A percentile compares a stretch with the other conserved stretches of the same genome.
These are phyloP conservation scores for Punica granatum DNA, from an alignment of 345 rosid species.

Conservation along the genomic window DNA sequence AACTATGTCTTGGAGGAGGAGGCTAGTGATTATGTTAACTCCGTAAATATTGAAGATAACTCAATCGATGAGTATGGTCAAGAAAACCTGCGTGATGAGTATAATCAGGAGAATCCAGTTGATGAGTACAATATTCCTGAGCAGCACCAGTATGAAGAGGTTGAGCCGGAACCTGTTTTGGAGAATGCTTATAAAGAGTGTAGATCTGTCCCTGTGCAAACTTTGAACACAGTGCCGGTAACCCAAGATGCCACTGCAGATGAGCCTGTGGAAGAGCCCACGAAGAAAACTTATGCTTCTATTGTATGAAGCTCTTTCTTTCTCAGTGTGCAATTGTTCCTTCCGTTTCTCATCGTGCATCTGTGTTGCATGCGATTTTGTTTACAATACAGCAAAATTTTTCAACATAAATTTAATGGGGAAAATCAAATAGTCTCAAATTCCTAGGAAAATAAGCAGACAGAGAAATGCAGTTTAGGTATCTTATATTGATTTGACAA, in stretches of 20 bases:
- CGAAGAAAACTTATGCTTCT: slow-evolving; percentile 77
- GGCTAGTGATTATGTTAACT: slow-evolving; percentile 56
- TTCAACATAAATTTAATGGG: neutral
- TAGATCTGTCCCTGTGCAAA: slow-evolving; percentile 25
- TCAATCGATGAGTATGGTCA: slow-evolving; percentile 22
- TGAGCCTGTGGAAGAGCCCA: slow-evolving; percentile 59
- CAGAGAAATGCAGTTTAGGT: neutral
- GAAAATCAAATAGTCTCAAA: neutral
- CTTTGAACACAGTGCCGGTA: slow-evolving; percentile 37
- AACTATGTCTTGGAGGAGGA: slow-evolving; percentile 75
- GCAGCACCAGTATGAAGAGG: slow-evolving; percentile 52
- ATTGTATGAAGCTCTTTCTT: slow-evolving; percentile 45
- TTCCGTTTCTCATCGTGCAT: neutral
- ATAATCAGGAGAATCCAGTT: slow-evolving; percentile 18
- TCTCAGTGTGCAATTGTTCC: slow-evolving; percentile 3
- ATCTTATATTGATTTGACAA: neutral
- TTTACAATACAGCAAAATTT: neutral
- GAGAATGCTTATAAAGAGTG: slow-evolving; percentile 64
- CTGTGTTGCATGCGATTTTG: neutral
- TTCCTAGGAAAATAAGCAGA: neutral
- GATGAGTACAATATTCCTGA: slow-evolving; percentile 34
- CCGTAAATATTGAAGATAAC: slow-evolving; percentile 54
- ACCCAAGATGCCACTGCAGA: slow-evolving; percentile 34
- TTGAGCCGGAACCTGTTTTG: slow-evolving; percentile 43
- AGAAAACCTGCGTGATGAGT: slow-evolving; percentile 19